Evolutionary conservation across 169 alveolate species (phyloP), one percentile per base, ranked within the genome.

Genomic region (Eimeria praecox): DNA sequence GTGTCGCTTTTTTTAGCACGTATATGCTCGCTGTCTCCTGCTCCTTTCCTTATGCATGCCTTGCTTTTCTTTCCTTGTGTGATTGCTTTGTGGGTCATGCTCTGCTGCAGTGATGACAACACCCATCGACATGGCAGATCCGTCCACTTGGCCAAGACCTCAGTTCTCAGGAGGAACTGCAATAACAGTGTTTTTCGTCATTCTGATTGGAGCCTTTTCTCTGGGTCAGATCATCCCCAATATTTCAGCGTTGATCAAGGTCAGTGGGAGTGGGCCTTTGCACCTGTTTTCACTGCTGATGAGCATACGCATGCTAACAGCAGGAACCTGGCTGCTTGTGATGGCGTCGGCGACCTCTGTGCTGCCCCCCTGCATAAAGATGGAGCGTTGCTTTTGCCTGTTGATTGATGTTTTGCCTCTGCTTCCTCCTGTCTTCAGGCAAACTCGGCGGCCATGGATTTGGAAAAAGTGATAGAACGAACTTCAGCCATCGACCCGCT

Each of bases 191-290:
- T 95, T 97, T n/a, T 69, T 97, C 59, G 96, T 95, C 54, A 96
- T 96, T 62, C 90, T 97, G 82, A 95, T 96, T 73, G 94, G 96
- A 66, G 95, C 97, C 54, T 97, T 97, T 87, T 85, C 95, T 91
- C 62, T 97, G 40, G 96, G 97, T 1, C 92, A 88, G 77, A 78
- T 95, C 69, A 83, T 80, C 91, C 96, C 95, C 56, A 80, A 18
- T 56, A 20, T 78, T 35, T 35, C 87, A 35, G 85, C 89, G 30
- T 52, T 83, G 59, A 27, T 83, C 78, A 56, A 83, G 92, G 92
- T 42, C 6, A 20, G 89, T 24, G 62, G 85, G n/a, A n/a, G 18
- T 73, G 30, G 30, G 5, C 56, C 12, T 49, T 8, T 49, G 56
- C 56, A 49, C 12, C 56, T 8, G 20, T 49, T 49, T 49, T 49